A percentile compares a stretch with the other conserved stretches of the same genome.
These are phyloP conservation scores for Diplodia scrobiculata DNA, from an alignment of 2,329 filamentous ascomycete genomes.

Conservation along the genomic window DNA sequence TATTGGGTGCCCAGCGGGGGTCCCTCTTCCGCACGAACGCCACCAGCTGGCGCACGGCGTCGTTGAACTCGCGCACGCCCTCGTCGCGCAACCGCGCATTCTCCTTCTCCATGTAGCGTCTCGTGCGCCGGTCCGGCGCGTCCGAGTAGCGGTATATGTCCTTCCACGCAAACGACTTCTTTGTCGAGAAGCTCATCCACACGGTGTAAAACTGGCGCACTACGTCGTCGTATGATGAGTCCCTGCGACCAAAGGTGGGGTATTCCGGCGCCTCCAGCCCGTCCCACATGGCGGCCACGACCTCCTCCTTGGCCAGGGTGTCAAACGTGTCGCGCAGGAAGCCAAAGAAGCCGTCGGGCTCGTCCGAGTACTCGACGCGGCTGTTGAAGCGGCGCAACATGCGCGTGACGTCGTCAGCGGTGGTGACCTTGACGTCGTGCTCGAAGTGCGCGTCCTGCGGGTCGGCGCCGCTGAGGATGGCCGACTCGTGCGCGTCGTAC, in stretches of 20 bases:
- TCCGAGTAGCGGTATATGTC: conserved; percentile 82
- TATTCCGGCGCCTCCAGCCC: conserved; percentile 65
- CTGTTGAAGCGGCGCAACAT: conserved; percentile 80
- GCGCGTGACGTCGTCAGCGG: conserved; percentile 73
- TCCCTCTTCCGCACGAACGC: conserved; percentile 89
- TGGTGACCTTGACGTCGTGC: conserved; percentile 73
- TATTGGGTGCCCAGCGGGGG: conserved; percentile 76
- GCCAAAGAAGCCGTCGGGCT: conserved; percentile 80
- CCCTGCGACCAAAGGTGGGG: conserved; percentile 78
- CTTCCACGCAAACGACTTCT: conserved; percentile 85
- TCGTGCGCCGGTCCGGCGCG: conserved; percentile 79
- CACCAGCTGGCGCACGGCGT: conserved; percentile 82
- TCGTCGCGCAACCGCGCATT: conserved; percentile 84
- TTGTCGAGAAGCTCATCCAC: conserved; percentile 82
- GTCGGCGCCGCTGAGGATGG: conserved; percentile 66
- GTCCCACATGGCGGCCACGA: conserved; percentile 70
- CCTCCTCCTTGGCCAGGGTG: conserved; percentile 77
- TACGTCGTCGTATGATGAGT: conserved; percentile 72
- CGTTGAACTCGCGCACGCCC: conserved; percentile 84
- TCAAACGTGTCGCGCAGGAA: conserved; percentile 76
- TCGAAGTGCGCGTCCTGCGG: conserved; percentile 59
- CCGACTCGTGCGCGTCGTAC: conserved; percentile 93
- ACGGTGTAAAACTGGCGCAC: conserved; percentile 78
- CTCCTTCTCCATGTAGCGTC: conserved; percentile 91
- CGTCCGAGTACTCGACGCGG: conserved; percentile 76